Evolutionary conservation across 202 grass and related monocot species (phyloP).

Genomic region (Cymbopogon flexuosus): DNA sequence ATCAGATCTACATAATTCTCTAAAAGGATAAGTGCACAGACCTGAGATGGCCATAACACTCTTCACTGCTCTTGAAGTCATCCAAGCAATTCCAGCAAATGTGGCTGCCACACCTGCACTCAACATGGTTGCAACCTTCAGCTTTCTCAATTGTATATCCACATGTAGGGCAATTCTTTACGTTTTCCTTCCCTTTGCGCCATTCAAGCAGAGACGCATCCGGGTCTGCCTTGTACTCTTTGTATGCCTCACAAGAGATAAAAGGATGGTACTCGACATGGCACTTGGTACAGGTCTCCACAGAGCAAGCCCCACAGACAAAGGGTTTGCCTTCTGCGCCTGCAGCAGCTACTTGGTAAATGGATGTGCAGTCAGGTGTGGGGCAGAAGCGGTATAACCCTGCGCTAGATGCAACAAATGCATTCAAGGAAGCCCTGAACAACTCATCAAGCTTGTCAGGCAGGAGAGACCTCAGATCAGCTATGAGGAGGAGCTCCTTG

Average conservation of each 20-base stretch:
- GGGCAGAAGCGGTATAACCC: conserved; percentile 74
- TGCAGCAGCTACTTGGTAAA: conserved; percentile 53
- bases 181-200: conserved; percentile 68
- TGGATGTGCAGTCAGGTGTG: conserved; percentile 66
- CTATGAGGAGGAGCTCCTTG: conserved; percentile 53
- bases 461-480: conserved; percentile 63
- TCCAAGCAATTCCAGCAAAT: conserved; percentile 87
- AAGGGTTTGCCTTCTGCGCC: conserved; percentile 48
- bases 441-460: conserved; percentile 65
- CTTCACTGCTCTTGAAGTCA: conserved; percentile 57
- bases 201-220: conserved; percentile 58
- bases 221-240: conserved; percentile 79
- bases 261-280: conserved; percentile 75
- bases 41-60: conserved; percentile 72
- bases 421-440: conserved; percentile 69
- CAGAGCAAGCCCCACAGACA: conserved; percentile 66
- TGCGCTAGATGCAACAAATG: conserved; percentile 60
- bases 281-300: conserved; percentile 87
- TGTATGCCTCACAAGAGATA: conserved; percentile 74
- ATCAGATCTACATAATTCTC: conserved; percentile 27
- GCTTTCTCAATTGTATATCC: conserved; percentile 77
- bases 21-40: conserved; percentile 45
- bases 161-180: conserved; percentile 68
- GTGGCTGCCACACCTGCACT: conserved; percentile 71
- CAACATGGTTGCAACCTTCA: conserved; percentile 86